Evolutionary conservation across 169 alveolate species (phyloP), one percentile per base, ranked within the genome.

Genomic region (Theileria sp.): DNA sequence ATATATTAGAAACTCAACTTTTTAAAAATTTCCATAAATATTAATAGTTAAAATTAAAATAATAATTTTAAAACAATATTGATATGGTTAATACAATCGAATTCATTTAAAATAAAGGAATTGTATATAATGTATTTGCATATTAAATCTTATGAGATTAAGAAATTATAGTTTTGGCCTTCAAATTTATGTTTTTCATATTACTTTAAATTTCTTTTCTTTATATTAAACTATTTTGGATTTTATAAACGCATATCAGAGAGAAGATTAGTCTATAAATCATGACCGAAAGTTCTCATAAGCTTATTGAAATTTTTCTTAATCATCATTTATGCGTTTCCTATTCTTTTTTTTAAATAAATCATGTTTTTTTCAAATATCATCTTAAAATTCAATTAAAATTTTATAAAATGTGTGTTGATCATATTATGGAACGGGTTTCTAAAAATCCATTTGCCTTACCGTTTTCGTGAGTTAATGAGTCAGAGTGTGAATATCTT

Each of bases 231-330:
- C 54, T 44, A 44, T 44, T 32, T 44, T 44, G 54, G 54, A 44
- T 8, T 44, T 2, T 44, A 44, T 3, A 30, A n/a, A 30, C 32
- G 25, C 25, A 26, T n/a, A 15, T 64, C 72, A 64, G 72, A n/a
- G 72, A 64, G 72, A 64, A 64, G 72, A 64, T 64, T 64, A 64
- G 72, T 64, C 72, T 64, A 19, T 23, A 26, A 30, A 19, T 26
- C 72, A 26, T 64, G 25, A 64, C 3, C 0, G 1, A 26, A 5
- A 1, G 69, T 12, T 23, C 26, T 15, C 23, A 15, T n/a, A 23
- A 10, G 28, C 2, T 10, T 3, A 5, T 12, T 60, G 30, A 2
- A 10, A 23, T 28, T 60, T 28, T 13, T 10, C 4, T 58, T 5
- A 32, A 32, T 60, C 36, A 60, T 60, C 30, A 60, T 60, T 60